Evolutionary conservation across 1,284 basidiomycete species (phyloP).

Genomic region (Trametes pubescens): DNA sequence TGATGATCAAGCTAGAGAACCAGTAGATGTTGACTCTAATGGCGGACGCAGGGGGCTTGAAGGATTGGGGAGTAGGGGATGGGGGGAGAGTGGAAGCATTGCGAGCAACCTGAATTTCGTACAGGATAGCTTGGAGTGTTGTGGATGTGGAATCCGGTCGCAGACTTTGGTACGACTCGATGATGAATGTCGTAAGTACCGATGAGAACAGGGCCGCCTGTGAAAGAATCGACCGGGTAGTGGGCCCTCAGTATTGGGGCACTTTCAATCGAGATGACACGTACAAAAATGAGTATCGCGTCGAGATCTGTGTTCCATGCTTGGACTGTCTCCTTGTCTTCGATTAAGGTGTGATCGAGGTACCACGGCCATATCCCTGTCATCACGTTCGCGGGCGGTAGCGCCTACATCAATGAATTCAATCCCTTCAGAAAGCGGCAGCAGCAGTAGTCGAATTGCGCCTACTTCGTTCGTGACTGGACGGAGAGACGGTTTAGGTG

Average conservation of each 20-base stretch:
- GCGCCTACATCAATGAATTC: not conserved
- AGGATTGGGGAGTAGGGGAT: slow-evolving; percentile 11
- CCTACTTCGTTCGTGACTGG: too few species aligned
- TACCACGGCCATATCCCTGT: not conserved
- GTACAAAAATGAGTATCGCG: slow-evolving; percentile 21
- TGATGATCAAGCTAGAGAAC: slow-evolving; percentile 30
- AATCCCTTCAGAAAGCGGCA: too few species aligned
- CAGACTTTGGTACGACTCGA: slow-evolving; percentile 36
- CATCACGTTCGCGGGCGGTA: not conserved
- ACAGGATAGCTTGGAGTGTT: not conserved
- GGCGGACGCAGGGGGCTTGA: slow-evolving; percentile 18
- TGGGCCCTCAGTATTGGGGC: too few species aligned
- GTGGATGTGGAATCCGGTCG: slow-evolving; percentile 23
- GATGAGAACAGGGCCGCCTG: slow-evolving; percentile 44
- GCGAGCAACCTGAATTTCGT: not conserved
- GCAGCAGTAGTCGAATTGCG: too few species aligned
- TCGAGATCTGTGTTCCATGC: slow-evolving; percentile 25
- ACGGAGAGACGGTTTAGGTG: too few species aligned
- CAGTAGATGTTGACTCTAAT: slow-evolving; percentile 28
- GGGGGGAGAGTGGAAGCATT: not conserved
- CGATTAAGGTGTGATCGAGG: not conserved
- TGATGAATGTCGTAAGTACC: slow-evolving; percentile 38
- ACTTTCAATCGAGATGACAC: not conserved
- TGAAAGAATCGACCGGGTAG: too few species aligned
- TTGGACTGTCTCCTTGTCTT: slow-evolving; percentile 23